Base-by-base conservation (phyloP, 2,329 filamentous ascomycete genomes). In the Tolypocladium sp. region DNA sequence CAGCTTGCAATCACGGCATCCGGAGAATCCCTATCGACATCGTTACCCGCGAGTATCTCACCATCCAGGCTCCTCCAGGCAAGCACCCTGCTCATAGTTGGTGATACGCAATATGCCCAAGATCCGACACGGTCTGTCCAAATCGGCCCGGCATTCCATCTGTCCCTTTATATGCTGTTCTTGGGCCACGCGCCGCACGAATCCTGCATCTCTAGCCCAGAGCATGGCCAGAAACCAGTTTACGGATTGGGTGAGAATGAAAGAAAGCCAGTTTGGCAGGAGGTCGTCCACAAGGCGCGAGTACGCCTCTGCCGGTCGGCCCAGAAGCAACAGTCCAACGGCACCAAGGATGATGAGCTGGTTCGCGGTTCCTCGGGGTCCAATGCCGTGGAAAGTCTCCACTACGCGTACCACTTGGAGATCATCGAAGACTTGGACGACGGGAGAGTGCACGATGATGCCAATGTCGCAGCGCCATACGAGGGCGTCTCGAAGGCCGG, bases 141-240 rank as follows among this genome's bases (percentile, higher is more conserved):
- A 69, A 89, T 97, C 61, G 94, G 94, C 0, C 92, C 93, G 0
- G 84, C 87, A 0, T 97, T 97, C 68, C 88, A 84, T 0, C 73
- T 97, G 9, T 96, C 92, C 0, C 77, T 97, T 65, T 99, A 97
- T 73, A 97, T 97, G 92, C 82, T 97, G 0, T 99, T 97, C 67
- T 81, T 87, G 2, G 89, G 91, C 2, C 92, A 97, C 71, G 78
- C 87, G 4, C 76, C 77, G 10, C 30, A 52, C 35, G 17, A 52
- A 25, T 17, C 30, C 3, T 12, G 4, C n/a, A n/a, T 17, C 65
- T 41, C 15, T 2, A 10, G 20, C 33, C 15, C 40, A 2, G 30
- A 33, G 9, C 42, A 55, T 12, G 30, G 25, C 8, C 35, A 56
- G 8, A 25, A n/a, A 9, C 52, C 56, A 20, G 52, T 60, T 4